These are phyloP conservation scores for Trichoderma oligosporum DNA, from an alignment of 2,329 filamentous ascomycete species.

Conservation along the genomic window DNA sequence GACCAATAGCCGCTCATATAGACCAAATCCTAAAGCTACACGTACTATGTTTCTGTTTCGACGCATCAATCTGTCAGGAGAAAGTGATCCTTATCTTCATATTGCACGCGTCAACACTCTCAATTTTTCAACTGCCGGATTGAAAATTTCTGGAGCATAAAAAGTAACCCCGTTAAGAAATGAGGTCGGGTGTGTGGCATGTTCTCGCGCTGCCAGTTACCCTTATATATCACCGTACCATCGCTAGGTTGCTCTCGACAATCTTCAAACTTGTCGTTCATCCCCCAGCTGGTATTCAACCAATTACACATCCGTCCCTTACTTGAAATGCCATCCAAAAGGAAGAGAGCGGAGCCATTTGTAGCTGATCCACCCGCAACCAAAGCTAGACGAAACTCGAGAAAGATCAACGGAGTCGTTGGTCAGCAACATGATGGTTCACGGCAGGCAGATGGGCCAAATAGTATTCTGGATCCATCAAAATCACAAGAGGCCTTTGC, in stretches of 20 bases:
- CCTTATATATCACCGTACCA: background rate
- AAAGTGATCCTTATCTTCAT: too few relatives aligned
- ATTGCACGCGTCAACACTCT: too few relatives aligned
- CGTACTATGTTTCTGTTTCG: too few relatives aligned
- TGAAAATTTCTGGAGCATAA: too few relatives aligned
- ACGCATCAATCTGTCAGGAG: too few relatives aligned
- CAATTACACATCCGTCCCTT: background rate
- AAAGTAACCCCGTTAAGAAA: background rate
- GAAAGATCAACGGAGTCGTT: constrained; percentile 22
- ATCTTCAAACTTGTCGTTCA: background rate
- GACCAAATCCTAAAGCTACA: background rate
- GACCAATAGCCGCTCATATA: background rate
- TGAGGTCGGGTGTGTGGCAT: background rate
- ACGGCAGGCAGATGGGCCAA: background rate
- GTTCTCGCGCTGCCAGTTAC: background rate
- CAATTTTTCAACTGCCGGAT: too few relatives aligned
- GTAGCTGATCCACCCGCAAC: constrained; percentile 24
- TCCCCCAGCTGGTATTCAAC: background rate
- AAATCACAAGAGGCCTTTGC: constrained; percentile 32
- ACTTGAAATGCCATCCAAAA: constrained; percentile 37
- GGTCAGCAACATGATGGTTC: constrained; percentile 10
- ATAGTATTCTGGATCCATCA: background rate
- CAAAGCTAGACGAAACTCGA: constrained; percentile 28
- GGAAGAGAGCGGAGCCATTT: constrained; percentile 33
- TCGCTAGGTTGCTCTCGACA: background rate